Conservation (phyloP, 495 filamentous ascomycete genomes). For the Parmelia sp. region DNA sequence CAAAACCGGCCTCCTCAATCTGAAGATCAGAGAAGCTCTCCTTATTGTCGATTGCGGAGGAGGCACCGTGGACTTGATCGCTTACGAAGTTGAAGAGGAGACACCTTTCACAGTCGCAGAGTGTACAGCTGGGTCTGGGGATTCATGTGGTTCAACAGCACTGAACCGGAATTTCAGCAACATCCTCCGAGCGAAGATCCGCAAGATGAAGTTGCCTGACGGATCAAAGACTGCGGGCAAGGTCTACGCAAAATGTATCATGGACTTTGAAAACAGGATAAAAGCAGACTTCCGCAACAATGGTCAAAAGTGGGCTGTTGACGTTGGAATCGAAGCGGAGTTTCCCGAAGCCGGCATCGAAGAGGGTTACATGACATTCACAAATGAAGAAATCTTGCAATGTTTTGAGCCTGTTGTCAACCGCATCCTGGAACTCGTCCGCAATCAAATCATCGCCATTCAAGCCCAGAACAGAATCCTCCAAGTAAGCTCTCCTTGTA, state of each 20-base stretch:
- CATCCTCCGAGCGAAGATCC: constrained; percentile 70
- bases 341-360: constrained; percentile 75
- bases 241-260: constrained; percentile 78
- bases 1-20: constrained; percentile 67
- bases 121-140: constrained; percentile 71
- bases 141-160: constrained; percentile 71
- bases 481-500: constrained; percentile 47
- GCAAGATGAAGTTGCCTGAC: constrained; percentile 78
- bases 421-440: constrained; percentile 67
- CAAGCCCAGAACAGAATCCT: constrained; percentile 66
- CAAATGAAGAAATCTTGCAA: constrained; percentile 73
- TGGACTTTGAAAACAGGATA: constrained; percentile 80
- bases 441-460: constrained; percentile 77
- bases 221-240: constrained; percentile 68
- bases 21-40: constrained; percentile 70
- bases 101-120: constrained; percentile 70
- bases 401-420: constrained; percentile 78
- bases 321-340: constrained; percentile 72
- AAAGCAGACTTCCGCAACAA: constrained; percentile 81
- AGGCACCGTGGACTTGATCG: constrained; percentile 75
- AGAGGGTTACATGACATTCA: constrained; percentile 79
- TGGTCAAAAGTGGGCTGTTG: constrained; percentile 77
- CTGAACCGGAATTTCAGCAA: constrained; percentile 79
- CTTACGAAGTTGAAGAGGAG: constrained; percentile 76
- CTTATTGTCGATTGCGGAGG: constrained; percentile 76